Percentiles rank a stretch among this genome's conserved stretches.
phyloP scores from a whole-genome alignment of 2,329 filamentous ascomycete genomes.

The Penicillium griseofulvum region DNA sequence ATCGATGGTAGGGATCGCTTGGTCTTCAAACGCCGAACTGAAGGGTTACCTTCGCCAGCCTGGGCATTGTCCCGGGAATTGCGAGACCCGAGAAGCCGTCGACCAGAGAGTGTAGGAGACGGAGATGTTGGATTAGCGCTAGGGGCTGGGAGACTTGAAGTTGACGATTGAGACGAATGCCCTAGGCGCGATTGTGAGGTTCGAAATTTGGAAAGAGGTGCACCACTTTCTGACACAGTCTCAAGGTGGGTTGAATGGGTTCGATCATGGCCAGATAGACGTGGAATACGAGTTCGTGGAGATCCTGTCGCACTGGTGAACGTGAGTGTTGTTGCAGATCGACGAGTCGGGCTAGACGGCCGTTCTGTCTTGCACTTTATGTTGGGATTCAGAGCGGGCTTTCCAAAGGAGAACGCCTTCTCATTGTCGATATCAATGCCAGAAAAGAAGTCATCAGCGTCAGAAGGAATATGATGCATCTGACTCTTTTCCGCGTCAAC shows the following conservation, averaged over 20 bases:
- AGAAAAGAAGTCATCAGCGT: conserved; percentile 73
- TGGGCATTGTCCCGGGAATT: conserved; percentile 34
- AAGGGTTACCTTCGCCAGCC: conserved; percentile 50
- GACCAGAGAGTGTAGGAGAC: conserved; percentile 59
- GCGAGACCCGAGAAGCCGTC: conserved; percentile 55
- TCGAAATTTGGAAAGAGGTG: conserved; percentile 61
- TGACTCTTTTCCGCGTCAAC: conserved; percentile 31
- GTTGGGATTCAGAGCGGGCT: conserved; percentile 84
- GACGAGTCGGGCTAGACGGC: conserved; percentile 66
- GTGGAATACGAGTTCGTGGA: conserved; percentile 69
- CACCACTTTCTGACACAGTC: conserved; percentile 86
- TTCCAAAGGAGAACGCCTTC: conserved; percentile 75
- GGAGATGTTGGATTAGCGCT: conserved; percentile 58
- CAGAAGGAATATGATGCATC: conserved; percentile 24
- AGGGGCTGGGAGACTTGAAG: conserved; percentile 62
- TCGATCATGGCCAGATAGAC: conserved; percentile 69
- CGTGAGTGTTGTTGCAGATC: conserved; percentile 77
- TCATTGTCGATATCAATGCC: conserved; percentile 84
- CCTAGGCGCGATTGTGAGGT: conserved; percentile 65
- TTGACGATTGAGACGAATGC: conserved; percentile 67
- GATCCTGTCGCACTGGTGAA: conserved; percentile 76
- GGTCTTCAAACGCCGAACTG: conserved; percentile 54
- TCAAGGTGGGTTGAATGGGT: conserved; percentile 72
- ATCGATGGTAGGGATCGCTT: conserved; percentile 62
- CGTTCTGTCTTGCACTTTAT: conserved; percentile 77